Conservation (phyloP, 1,284 basidiomycete genomes). For the Sutorius eximius region DNA sequence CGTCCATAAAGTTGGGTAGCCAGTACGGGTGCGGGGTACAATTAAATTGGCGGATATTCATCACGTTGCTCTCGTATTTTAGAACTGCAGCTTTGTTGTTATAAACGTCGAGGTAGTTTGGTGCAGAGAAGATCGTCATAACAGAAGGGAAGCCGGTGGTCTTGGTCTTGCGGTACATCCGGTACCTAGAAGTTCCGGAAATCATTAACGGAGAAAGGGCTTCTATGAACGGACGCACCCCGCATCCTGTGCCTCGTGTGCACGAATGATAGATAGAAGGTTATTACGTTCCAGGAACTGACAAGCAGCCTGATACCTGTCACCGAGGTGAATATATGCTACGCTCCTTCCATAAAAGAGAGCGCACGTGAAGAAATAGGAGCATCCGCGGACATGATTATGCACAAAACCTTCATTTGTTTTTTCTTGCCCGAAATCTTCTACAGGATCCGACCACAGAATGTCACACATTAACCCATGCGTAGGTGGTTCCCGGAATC, state of each 20-base stretch:
- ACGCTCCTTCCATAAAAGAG: neutral
- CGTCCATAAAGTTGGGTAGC: slow-evolving; percentile 94
- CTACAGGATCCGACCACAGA: slow-evolving; percentile 92
- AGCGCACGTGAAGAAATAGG: slow-evolving; percentile 87
- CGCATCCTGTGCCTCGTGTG: slow-evolving; percentile 94
- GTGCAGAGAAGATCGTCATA: slow-evolving; percentile 96
- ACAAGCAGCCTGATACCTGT: slow-evolving; percentile 86
- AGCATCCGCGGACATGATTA: slow-evolving; percentile 94
- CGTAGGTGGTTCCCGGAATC: slow-evolving; percentile 93
- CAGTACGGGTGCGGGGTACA: slow-evolving; percentile 95
- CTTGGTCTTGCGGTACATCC: slow-evolving; percentile 97
- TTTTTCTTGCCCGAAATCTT: slow-evolving; percentile 93
- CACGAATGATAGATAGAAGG: slow-evolving; percentile 90
- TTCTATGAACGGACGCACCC: slow-evolving; percentile 54
- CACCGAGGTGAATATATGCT: slow-evolving; percentile 4
- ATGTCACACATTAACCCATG: slow-evolving; percentile 95
- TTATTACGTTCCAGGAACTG: slow-evolving; percentile 94
- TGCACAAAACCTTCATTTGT: slow-evolving; percentile 84
- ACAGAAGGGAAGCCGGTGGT: slow-evolving; percentile 91
- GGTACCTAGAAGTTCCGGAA: slow-evolving; percentile 57
- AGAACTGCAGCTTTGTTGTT: slow-evolving; percentile 96
- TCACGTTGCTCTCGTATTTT: slow-evolving; percentile 95
- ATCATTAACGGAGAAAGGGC: neutral
- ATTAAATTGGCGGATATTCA: slow-evolving; percentile 96
- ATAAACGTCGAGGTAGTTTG: slow-evolving; percentile 95